A percentile compares a stretch with the other conserved stretches of the same genome.
Evolutionary conservation across 106 monocot species (phyloP).

Genomic region (Phalaenopsis equestris): DNA sequence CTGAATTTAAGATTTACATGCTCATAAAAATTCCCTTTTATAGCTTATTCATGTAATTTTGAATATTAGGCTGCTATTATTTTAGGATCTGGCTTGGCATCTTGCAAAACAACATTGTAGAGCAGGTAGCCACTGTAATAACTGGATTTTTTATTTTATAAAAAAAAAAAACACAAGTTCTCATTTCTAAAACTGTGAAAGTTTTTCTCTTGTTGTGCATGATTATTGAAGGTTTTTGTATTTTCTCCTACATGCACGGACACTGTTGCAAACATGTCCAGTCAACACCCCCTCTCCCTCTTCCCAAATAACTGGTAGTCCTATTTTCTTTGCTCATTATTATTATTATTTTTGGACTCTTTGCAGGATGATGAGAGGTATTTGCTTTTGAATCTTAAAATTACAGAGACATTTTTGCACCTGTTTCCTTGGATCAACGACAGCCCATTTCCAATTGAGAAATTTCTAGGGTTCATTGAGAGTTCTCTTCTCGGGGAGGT

Average conservation of each 20-base stretch:
- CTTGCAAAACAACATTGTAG: background rate
- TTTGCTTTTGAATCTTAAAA: conserved; percentile 46
- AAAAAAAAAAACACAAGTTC: too few species aligned
- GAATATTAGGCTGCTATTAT: background rate
- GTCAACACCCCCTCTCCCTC: too few species aligned
- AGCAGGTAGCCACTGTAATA: too few species aligned
- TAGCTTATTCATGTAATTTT: background rate
- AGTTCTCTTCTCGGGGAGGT: conserved; percentile 39
- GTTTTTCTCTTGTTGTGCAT: background rate
- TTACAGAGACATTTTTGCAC: conserved; percentile 51
- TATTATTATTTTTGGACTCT: background rate
- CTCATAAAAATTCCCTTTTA: background rate
- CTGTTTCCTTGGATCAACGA: conserved; percentile 29
- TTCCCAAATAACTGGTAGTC: background rate
- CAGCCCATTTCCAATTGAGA: conserved; percentile 19
- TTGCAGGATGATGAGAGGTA: conserved; percentile 52
- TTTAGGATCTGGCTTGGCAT: background rate
- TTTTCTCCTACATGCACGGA: background rate
- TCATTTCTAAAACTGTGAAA: background rate
- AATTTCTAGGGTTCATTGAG: conserved; percentile 53
- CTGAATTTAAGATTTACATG: background rate
- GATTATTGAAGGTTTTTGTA: background rate
- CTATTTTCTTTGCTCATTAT: background rate
- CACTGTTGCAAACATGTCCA: background rate
- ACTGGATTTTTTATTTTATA: too few species aligned